Conservation (phyloP, 192 early-diverging fungal genomes). For the Chytriomyces hyalinus region DNA sequence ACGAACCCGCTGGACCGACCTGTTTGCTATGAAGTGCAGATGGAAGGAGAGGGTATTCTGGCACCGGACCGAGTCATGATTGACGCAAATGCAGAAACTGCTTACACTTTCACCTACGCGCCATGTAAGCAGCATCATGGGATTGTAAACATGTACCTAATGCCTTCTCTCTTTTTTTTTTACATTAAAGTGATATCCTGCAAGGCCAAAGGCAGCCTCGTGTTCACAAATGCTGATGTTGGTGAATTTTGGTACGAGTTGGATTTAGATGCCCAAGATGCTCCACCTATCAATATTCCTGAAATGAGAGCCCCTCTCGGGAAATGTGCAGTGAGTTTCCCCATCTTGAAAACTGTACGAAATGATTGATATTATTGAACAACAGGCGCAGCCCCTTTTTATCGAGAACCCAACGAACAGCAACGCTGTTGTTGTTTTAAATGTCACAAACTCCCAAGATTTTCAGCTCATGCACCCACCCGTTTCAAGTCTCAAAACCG, state of each 20-base stretch:
- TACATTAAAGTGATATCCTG: conserved; percentile 36
- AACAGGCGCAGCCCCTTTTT: conserved; percentile 38
- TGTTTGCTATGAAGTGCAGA: conserved; percentile 35
- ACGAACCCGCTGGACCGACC: conserved; percentile 47
- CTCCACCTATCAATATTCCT: conserved; percentile 42
- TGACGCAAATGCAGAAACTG: conserved; percentile 33
- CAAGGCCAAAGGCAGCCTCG: conserved; percentile 40
- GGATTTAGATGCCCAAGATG: conserved; percentile 44
- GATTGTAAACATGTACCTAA: not conserved
- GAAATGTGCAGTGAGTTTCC: conserved; percentile 46
- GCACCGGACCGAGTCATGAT: conserved; percentile 37
- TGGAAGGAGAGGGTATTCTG: conserved; percentile 44
- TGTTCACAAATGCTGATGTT: conserved; percentile 47
- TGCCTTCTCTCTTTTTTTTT: not conserved
- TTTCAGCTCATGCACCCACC: conserved; percentile 46
- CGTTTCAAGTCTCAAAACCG: not conserved
- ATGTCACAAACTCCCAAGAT: conserved; percentile 44
- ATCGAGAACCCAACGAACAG: conserved; percentile 34
- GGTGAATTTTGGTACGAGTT: conserved; percentile 64
- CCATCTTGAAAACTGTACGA: not conserved
- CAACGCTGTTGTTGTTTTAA: conserved; percentile 27
- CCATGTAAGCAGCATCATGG: conserved; percentile 44
- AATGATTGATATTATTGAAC: not conserved
- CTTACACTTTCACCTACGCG: conserved; percentile 46
- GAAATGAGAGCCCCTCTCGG: conserved; percentile 52